Base-by-base conservation (phyloP, 495 filamentous ascomycete species). In the Trichoderma parareesei region DNA sequence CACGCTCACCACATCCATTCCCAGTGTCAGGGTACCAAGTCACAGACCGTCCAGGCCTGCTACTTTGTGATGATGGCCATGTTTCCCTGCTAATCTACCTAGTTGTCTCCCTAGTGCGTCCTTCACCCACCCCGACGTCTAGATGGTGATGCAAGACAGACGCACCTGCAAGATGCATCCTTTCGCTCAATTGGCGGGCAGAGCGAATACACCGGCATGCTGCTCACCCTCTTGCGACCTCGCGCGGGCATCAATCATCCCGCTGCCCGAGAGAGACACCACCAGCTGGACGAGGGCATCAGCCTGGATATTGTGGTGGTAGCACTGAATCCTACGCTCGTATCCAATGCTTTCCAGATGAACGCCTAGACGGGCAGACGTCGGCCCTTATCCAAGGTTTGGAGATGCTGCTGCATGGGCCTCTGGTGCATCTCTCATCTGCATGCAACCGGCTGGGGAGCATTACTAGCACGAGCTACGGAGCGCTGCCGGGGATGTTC, bases 321-420 rank as follows among this genome's bases (percentile, higher is more conserved):
- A 57, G 53, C 53, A 57, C 53, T 57, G 53, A 57, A 57, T 57
- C 53, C 53, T 57, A 57, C 53, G 53, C 53, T 14, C 53, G 53
- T 57, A 57, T 37, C 27, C 8, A 57, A 4, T 33, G 27, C 53
- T 27, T 18, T 57, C 53, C 53, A 57, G 27, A 11, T 11, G 20
- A 11, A 57, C 53, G 53, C 53, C 53, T 37, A 57, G 53, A 37
- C 53, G 53, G 53, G 37, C 53, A 57, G 53, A 57, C 37, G 53
- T 57, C 53, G 53, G 53, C 53, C 53, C 4, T 37, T 57, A 57
- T 9, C 37, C 27, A 37, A 8, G 10, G 35, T 57, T 49, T 16
- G 14, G 27, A 35, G 20, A 35, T 57, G 53, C 53, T 57, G 6
- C 27, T 35, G 53, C 53, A 37, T 57, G 53, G 33, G 9, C 53